Percentiles rank a stretch among this genome's conserved stretches.
Evolutionary conservation across 805 yeast genomes (phyloP).

Genomic region (Sugiyamaella qingdaonensis): DNA sequence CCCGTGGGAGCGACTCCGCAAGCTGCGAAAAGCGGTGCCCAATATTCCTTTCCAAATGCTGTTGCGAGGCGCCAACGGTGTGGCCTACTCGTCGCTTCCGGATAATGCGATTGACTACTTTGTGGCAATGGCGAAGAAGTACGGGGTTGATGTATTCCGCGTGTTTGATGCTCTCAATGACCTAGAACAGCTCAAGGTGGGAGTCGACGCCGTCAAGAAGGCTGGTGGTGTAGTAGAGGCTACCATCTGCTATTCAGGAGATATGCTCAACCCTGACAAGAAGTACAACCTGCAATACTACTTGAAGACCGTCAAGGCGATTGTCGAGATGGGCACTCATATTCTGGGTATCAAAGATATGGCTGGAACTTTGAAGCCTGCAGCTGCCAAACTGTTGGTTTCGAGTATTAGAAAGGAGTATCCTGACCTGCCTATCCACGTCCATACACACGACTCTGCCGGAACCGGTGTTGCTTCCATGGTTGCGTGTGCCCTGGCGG

Average conservation of each 20-base stretch:
- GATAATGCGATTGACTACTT: conserved; percentile 98
- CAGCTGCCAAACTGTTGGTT: conserved; percentile 80
- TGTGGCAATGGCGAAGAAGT: conserved; percentile 88
- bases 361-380: conserved; percentile 99
- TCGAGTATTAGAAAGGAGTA: conserved; percentile 77
- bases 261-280: conserved; percentile 93
- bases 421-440: conserved; percentile 95
- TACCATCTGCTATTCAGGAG: conserved; percentile 97
- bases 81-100: conserved; percentile 95
- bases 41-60: conserved; percentile 99
- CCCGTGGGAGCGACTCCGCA: conserved; percentile 95
- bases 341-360: conserved; percentile 96
- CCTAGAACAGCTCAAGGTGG: conserved; percentile 92
- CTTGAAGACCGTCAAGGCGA: conserved; percentile 70
- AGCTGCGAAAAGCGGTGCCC: conserved; percentile 85
- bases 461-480: conserved; percentile 98
- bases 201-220: conserved; percentile 94
- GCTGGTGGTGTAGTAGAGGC: conserved; percentile 99
- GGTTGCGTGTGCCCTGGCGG: conserved; percentile 91
- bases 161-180: conserved; percentile 98
- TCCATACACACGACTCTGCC: conserved; percentile 98
- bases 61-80: conserved; percentile 98
- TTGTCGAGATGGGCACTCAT: conserved; percentile 94
- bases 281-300: conserved; percentile 93
- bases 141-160: conserved; percentile 96